Conservation (phyloP, 192 early-diverging fungal genomes). For the Thamnidium elegans region DNA sequence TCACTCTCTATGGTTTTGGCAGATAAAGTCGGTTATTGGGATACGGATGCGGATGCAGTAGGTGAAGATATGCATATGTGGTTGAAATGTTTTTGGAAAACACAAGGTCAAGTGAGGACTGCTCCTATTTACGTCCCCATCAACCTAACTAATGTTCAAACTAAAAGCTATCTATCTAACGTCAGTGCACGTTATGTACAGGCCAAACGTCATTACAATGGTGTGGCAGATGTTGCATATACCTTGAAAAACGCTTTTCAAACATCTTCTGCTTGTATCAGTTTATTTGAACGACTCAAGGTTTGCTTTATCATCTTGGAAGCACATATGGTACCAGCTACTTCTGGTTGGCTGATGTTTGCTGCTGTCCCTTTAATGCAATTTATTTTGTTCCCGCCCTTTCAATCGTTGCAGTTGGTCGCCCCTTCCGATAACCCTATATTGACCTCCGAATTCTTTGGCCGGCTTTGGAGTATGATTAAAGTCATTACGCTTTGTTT, state of each 20-base stretch:
- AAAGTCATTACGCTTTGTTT: conserved; percentile 40
- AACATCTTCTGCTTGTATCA: not conserved
- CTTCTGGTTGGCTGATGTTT: conserved; percentile 55
- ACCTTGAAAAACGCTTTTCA: conserved; percentile 35
- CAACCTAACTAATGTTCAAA: conserved; percentile 58
- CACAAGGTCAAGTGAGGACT: conserved; percentile 59
- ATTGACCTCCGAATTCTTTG: conserved; percentile 40
- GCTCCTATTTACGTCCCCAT: conserved; percentile 68
- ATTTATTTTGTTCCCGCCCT: conserved; percentile 39
- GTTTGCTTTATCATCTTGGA: conserved; percentile 45
- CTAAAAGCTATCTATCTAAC: conserved; percentile 48
- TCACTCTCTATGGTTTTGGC: conserved; percentile 71
- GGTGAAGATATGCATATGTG: conserved; percentile 44
- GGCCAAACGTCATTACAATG: conserved; percentile 70
- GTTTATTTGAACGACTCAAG: conserved; percentile 37
- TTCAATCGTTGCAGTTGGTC: conserved; percentile 21
- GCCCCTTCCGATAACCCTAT: conserved; percentile 35
- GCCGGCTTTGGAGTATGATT: conserved; percentile 36
- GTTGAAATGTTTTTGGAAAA: conserved; percentile 77
- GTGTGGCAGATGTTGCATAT: conserved; percentile 69
- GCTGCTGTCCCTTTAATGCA: conserved; percentile 50
- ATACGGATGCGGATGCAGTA: conserved; percentile 64
- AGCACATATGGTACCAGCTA: conserved; percentile 51
- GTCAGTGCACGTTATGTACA: conserved; percentile 66
- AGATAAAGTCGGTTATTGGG: conserved; percentile 71